A percentile compares a stretch with the other conserved stretches of the same genome.
phyloP scores from a whole-genome alignment of 768 basidiomycete species.

The Leccinum variicolor region DNA sequence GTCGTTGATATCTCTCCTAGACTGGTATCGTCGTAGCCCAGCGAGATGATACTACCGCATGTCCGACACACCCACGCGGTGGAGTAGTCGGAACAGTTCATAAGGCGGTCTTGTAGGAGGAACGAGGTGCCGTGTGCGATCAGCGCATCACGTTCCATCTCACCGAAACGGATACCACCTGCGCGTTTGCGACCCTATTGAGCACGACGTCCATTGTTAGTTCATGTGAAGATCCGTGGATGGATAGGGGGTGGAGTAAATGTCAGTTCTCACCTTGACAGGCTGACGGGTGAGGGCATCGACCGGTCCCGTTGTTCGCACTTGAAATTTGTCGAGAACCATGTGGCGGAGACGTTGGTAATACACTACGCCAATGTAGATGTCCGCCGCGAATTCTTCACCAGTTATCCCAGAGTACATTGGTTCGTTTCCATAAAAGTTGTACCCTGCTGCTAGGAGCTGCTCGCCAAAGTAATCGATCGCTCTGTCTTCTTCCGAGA shows the following conservation, averaged over 20 bases:
- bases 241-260: background rate
- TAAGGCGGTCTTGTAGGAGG: constrained; percentile 95
- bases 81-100: constrained; percentile 99
- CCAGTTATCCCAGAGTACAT: constrained; percentile 99
- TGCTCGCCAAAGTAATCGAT: constrained; percentile 97
- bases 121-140: constrained; percentile 99
- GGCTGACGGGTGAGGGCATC: constrained; percentile 96
- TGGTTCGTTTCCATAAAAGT: constrained; percentile 98
- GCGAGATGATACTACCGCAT: constrained; percentile 92
- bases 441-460: constrained; percentile 90
- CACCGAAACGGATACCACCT: constrained; percentile 98
- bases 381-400: constrained; percentile 97
- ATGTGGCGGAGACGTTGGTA: constrained; percentile 99
- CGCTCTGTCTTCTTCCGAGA: constrained; percentile 95
- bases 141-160: constrained; percentile 99
- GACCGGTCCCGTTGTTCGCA: constrained; percentile 95
- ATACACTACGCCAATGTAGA: constrained; percentile 97
- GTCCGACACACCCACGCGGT: constrained; percentile 98
- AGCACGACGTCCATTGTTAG: background rate
- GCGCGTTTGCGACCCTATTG: constrained; percentile 91
- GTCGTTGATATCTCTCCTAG: constrained; percentile 59
- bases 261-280: constrained; percentile 66
- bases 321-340: constrained; percentile 99
- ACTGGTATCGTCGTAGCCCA: constrained; percentile 90
- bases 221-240: background rate